These are phyloP conservation scores for Blastomyces silverae DNA, from an alignment of 2,329 filamentous ascomycete species.

Conservation along the genomic window DNA sequence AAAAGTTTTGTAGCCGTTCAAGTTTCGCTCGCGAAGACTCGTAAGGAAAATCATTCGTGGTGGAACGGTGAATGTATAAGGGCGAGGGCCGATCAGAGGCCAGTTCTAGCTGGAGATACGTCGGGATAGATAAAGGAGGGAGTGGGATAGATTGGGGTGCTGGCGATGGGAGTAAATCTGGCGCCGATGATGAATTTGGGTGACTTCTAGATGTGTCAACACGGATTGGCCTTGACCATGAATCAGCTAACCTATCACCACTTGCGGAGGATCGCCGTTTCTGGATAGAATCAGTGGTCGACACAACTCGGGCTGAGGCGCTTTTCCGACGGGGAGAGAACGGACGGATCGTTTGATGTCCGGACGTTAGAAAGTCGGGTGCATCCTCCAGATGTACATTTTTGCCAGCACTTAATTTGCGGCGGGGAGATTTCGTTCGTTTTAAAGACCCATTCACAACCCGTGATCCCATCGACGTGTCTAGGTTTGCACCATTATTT, in stretches of 20 bases:
- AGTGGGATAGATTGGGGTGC: slow-evolving; percentile 52
- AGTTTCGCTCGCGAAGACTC: slow-evolving; percentile 91
- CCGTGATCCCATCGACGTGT: slow-evolving; percentile 20
- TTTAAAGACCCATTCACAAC: slow-evolving; percentile 22
- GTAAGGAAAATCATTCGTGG: slow-evolving; percentile 61
- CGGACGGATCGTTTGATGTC: slow-evolving; percentile 19
- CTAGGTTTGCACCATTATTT: slow-evolving; percentile 5
- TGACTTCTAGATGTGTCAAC: slow-evolving; percentile 31
- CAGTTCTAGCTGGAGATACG: slow-evolving; percentile 59
- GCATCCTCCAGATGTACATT: slow-evolving; percentile 27
- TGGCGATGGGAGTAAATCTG: slow-evolving; percentile 36
- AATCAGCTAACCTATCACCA: slow-evolving; percentile 31
- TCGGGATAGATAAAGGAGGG: slow-evolving; percentile 57
- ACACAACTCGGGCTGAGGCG: slow-evolving; percentile 32
- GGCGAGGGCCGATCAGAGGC: slow-evolving; percentile 55
- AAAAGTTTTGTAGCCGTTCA: slow-evolving; percentile 81
- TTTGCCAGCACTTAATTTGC: slow-evolving; percentile 20
- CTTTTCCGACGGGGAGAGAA: not conserved
- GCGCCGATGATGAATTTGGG: slow-evolving; percentile 24
- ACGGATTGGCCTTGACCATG: slow-evolving; percentile 32
- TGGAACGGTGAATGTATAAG: slow-evolving; percentile 56
- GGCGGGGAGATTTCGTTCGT: slow-evolving; percentile 21
- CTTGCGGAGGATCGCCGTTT: slow-evolving; percentile 29
- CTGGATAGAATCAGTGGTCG: slow-evolving; percentile 32
- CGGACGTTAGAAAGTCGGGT: slow-evolving; percentile 24